Evolutionary conservation across 257 asterid genomes (phyloP).

Genomic region (Gentiana straminea): DNA sequence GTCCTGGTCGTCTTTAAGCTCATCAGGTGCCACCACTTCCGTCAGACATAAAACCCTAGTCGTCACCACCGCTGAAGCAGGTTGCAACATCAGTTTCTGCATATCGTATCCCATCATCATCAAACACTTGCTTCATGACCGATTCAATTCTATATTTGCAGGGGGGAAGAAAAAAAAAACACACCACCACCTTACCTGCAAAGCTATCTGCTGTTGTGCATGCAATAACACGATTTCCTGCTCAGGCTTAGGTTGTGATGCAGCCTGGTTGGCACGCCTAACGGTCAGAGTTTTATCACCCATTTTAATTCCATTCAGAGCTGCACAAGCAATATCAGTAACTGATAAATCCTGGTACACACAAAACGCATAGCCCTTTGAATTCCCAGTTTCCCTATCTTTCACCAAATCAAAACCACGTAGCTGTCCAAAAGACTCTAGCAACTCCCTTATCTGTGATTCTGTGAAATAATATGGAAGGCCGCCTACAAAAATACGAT

Average conservation of each 20-base stretch:
- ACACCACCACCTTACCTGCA: constrained; percentile 45
- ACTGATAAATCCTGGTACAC: constrained; percentile 85
- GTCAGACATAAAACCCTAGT: constrained; percentile 84
- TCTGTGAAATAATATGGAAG: constrained; percentile 94
- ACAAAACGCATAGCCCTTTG: constrained; percentile 99
- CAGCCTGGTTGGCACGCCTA: constrained; percentile 89
- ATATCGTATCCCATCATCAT: background rate
- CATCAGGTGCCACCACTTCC: constrained; percentile 55
- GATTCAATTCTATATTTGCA: too few species aligned
- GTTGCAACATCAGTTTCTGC: constrained; percentile 71
- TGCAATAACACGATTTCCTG: constrained; percentile 87
- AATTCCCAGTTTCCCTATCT: constrained; percentile 97
- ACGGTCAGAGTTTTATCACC: constrained; percentile 97
- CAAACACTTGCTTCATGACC: too few species aligned
- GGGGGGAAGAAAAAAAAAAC: too few species aligned
- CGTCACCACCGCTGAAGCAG: constrained; percentile 14
- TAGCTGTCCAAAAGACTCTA: constrained; percentile 95
- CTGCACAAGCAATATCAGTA: constrained; percentile 97
- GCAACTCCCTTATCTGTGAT: constrained; percentile 84
- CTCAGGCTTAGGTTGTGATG: constrained; percentile 83
- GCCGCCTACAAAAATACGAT: constrained; percentile 94
- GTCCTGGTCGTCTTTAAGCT: constrained; percentile 67
- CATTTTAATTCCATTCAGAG: constrained; percentile 97
- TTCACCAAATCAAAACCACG: constrained; percentile 93
- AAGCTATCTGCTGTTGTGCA: constrained; percentile 90